These are phyloP conservation scores for Cryoendolithus antarcticus DNA, from an alignment of 2,329 filamentous ascomycete genomes.

Conservation along the genomic window DNA sequence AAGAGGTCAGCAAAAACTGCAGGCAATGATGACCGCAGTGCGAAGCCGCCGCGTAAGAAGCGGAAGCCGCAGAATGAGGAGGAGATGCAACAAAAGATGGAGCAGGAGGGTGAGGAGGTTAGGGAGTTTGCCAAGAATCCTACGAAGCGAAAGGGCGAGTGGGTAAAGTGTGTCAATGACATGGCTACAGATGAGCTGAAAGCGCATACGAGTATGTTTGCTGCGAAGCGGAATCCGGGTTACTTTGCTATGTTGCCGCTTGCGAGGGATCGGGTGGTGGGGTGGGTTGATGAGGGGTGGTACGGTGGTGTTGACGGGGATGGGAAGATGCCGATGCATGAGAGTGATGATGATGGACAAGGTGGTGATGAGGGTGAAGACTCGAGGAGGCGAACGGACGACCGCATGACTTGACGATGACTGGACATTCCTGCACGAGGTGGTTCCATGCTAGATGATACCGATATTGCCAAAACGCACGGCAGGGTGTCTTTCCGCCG, in stretches of 20 bases:
- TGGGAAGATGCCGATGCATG: slow-evolving; percentile 1
- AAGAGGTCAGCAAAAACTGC: slow-evolving; percentile 11
- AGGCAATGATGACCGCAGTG: slow-evolving; percentile 2
- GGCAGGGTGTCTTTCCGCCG: too few relatives aligned
- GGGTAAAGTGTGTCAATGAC: slow-evolving; percentile 66
- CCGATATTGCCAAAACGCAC: too few relatives aligned
- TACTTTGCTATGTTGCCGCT: slow-evolving; percentile 56
- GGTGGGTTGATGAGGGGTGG: slow-evolving; percentile 39
- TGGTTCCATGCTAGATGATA: too few relatives aligned
- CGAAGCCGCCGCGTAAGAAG: slow-evolving; percentile 10
- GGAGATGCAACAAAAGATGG: slow-evolving; percentile 19
- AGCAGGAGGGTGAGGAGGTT: slow-evolving; percentile 19
- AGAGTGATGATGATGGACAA: slow-evolving; percentile 11
- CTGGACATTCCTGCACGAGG: too few relatives aligned
- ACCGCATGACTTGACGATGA: too few relatives aligned
- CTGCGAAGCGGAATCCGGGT: slow-evolving; percentile 56
- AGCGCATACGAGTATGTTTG: slow-evolving; percentile 77
- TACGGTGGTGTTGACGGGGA: slow-evolving; percentile 12
- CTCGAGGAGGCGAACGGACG: too few relatives aligned
- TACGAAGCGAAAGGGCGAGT: slow-evolving; percentile 36
- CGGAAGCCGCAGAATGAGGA: slow-evolving; percentile 11
- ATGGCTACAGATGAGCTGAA: slow-evolving; percentile 63
- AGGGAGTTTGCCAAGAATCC: slow-evolving; percentile 21
- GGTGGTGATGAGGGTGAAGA: neutral
- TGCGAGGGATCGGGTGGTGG: slow-evolving; percentile 51